Conservation (phyloP, 192 early-diverging fungal species). For the Coemansia sp. region DNA sequence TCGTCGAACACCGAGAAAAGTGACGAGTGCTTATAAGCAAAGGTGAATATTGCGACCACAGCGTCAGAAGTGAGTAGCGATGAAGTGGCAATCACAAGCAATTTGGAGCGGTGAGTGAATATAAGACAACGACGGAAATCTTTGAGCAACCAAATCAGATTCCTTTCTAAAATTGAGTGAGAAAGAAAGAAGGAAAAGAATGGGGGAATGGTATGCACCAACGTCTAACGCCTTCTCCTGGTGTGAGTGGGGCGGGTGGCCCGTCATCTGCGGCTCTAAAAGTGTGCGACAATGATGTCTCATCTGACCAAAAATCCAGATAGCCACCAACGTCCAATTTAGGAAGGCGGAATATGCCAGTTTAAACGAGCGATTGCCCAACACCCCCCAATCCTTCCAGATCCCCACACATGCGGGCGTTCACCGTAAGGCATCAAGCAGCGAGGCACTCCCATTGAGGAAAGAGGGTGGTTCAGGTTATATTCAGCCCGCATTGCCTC, state of each 20-base stretch:
- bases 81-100: neutral
- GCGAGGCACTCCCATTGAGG: neutral
- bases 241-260: slow-evolving; percentile 1
- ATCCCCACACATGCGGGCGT: neutral
- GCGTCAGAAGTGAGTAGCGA: neutral
- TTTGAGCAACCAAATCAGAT: slow-evolving; percentile 1
- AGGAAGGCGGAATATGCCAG: slow-evolving; percentile 2
- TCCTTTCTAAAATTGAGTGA: neutral
- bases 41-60: neutral
- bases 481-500: neutral
- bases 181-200: neutral
- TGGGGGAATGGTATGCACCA: neutral
- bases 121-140: neutral
- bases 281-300: neutral
- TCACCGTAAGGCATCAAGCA: neutral
- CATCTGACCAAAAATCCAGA: neutral
- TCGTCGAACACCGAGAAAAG: neutral
- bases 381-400: neutral
- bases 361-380: neutral
- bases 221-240: neutral
- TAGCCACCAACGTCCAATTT: neutral
- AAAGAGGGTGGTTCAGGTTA: neutral
- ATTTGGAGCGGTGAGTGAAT: neutral
- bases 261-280: slow-evolving; percentile 5
- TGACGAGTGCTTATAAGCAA: neutral